Percentiles rank a stretch among this genome's conserved stretches.
These are phyloP conservation scores for Leccinum rimulosum DNA, from an alignment of 768 basidiomycete genomes.

Conservation along the genomic window DNA sequence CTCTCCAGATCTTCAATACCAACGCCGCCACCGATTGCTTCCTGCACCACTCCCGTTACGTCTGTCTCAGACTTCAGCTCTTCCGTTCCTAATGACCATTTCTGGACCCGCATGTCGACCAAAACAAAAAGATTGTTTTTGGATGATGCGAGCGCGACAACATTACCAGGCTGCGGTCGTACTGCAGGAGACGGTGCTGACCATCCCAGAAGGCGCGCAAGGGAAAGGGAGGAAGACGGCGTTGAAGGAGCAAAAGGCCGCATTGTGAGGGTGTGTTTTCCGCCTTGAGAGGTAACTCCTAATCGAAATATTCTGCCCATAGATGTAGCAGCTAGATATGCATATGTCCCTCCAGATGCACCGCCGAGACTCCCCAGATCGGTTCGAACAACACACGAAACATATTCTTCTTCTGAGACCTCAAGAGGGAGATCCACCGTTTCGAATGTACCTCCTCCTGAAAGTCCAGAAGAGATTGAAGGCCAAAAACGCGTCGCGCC, in stretches of 20 bases:
- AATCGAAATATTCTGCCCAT: conserved; percentile 65
- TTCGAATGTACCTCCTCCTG: conserved; percentile 67
- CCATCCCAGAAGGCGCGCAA: conserved; percentile 43
- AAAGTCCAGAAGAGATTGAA: conserved; percentile 77
- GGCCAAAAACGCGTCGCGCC: conserved; percentile 88
- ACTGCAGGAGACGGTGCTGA: conserved; percentile 37
- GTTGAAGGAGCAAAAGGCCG: conserved; percentile 59
- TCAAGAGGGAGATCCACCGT: conserved; percentile 45
- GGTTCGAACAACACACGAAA: conserved; percentile 64
- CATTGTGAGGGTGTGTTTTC: conserved; percentile 58
- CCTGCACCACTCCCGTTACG: conserved; percentile 45
- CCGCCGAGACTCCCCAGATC: conserved; percentile 45
- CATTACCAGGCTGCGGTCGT: conserved; percentile 53
- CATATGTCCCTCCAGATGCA: conserved; percentile 7
- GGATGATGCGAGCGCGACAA: conserved; percentile 57
- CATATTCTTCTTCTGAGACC: conserved; percentile 49
- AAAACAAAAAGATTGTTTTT: conserved; percentile 66
- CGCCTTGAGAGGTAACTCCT: conserved; percentile 61
- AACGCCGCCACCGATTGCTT: conserved; percentile 46
- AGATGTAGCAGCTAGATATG: conserved; percentile 66
- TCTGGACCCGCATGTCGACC: conserved; percentile 64
- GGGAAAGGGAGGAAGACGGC: conserved; percentile 38
- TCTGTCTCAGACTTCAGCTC: conserved; percentile 58
- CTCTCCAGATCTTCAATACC: conserved; percentile 67
- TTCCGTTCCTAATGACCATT: conserved; percentile 57